Conservation (phyloP, 2,329 filamentous ascomycete genomes). For the Bipolaris bicolor region DNA sequence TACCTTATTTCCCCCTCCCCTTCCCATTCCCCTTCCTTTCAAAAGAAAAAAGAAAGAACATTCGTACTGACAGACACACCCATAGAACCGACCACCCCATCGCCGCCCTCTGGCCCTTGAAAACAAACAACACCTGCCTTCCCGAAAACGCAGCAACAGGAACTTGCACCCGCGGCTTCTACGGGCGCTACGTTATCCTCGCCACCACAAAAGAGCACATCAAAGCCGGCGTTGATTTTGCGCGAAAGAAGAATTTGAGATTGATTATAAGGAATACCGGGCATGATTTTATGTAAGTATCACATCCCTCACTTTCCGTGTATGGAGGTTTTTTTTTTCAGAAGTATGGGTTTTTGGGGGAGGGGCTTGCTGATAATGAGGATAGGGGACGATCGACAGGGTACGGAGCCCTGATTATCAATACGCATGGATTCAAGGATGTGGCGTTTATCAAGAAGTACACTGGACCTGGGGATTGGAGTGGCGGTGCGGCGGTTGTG, state of each 20-base stretch:
- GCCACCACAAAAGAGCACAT: slow-evolving; percentile 43
- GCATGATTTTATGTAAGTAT: slow-evolving; percentile 41
- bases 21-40: not conserved
- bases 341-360: not conserved
- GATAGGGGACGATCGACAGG: slow-evolving; percentile 43
- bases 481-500: slow-evolving; percentile 38
- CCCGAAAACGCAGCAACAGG: slow-evolving; percentile 32
- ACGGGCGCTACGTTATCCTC: slow-evolving; percentile 43
- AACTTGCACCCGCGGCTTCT: slow-evolving; percentile 42
- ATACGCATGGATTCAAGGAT: slow-evolving; percentile 47
- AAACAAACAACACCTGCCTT: slow-evolving; percentile 45
- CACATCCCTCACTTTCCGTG: too few relatives aligned
- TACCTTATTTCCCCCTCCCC: too few relatives aligned
- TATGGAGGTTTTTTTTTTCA: too few relatives aligned
- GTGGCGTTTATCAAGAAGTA: slow-evolving; percentile 39
- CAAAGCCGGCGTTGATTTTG: slow-evolving; percentile 45
- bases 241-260: slow-evolving; percentile 39
- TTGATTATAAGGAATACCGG: slow-evolving; percentile 46
- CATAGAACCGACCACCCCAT: slow-evolving; percentile 41
- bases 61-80: not conserved
- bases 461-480: slow-evolving; percentile 42
- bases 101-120: slow-evolving; percentile 42
- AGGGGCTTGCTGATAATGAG: slow-evolving; percentile 1
- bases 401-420: slow-evolving; percentile 44
- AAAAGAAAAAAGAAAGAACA: too few relatives aligned